phyloP scores from a whole-genome alignment of 805 yeast species.

The Starmerella gropengiesseri region DNA sequence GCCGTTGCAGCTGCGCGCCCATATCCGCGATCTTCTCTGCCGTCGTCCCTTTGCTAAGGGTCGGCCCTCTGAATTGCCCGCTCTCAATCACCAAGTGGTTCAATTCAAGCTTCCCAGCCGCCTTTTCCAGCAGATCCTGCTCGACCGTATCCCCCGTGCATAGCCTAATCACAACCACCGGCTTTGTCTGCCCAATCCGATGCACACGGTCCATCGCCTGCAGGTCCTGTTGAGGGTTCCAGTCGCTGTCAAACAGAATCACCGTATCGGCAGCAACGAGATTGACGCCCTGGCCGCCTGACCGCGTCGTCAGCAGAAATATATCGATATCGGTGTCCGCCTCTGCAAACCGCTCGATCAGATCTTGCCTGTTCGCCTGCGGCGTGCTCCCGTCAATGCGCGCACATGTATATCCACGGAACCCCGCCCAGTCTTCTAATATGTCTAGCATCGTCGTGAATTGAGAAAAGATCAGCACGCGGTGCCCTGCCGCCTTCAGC shows the following conservation, averaged over 20 bases:
- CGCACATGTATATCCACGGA: slow-evolving; percentile 37
- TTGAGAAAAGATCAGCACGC: slow-evolving; percentile 75
- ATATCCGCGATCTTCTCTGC: slow-evolving; percentile 17
- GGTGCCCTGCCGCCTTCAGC: slow-evolving; percentile 45
- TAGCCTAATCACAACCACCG: slow-evolving; percentile 71
- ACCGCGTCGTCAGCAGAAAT: slow-evolving; percentile 76
- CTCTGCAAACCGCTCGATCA: slow-evolving; percentile 44
- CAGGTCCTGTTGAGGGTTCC: slow-evolving; percentile 95
- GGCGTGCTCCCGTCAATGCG: slow-evolving; percentile 69
- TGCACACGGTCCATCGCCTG: slow-evolving; percentile 96
- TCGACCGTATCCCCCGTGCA: slow-evolving; percentile 73
- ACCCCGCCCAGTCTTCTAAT: slow-evolving; percentile 59
- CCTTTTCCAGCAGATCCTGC: slow-evolving; percentile 65
- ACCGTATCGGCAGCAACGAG: slow-evolving; percentile 83
- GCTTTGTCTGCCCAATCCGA: slow-evolving; percentile 79
- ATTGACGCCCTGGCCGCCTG: slow-evolving; percentile 91
- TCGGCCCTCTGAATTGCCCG: slow-evolving; percentile 35
- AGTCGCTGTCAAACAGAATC: slow-evolving; percentile 79
- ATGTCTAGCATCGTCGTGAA: slow-evolving; percentile 76
- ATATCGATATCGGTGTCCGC: slow-evolving; percentile 33
- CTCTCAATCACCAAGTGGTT: slow-evolving; percentile 64
- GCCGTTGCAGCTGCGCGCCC: slow-evolving; percentile 22
- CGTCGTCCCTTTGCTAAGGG: slow-evolving; percentile 5
- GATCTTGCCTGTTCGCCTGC: slow-evolving; percentile 53
- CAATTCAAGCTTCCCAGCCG: slow-evolving; percentile 66